Evolutionary conservation across 768 basidiomycete genomes (phyloP).

Genomic region (Tephrocybe sp.): DNA sequence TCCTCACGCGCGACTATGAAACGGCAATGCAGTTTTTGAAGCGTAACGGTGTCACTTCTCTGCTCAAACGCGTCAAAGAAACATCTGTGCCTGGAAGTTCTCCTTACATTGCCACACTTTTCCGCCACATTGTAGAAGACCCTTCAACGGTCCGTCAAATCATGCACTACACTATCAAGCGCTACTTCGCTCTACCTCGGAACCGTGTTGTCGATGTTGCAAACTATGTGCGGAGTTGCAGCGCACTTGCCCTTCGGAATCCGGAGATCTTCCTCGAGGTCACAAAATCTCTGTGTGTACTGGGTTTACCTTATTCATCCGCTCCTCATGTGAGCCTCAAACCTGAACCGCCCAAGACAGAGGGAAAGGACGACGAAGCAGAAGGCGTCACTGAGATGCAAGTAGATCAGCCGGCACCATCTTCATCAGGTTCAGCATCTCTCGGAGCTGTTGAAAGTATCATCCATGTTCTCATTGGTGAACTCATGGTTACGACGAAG

Average conservation of each 20-base stretch:
- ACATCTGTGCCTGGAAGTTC: constrained; percentile 68
- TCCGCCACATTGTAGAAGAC: constrained; percentile 93
- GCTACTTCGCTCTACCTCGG: constrained; percentile 75
- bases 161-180: constrained; percentile 82
- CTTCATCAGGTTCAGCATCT: constrained; percentile 16
- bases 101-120: constrained; percentile 79
- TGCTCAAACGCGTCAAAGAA: constrained; percentile 67
- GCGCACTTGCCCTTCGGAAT: constrained; percentile 79
- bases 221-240: constrained; percentile 73
- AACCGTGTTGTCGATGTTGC: constrained; percentile 63
- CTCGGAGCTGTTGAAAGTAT: constrained; percentile 54
- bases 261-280: constrained; percentile 72
- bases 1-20: constrained; percentile 73
- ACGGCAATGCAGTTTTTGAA: constrained; percentile 68
- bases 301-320: constrained; percentile 60
- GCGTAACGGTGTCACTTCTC: constrained; percentile 53
- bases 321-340: constrained; percentile 60
- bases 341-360: constrained; percentile 25
- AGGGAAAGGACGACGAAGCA: constrained; percentile 22
- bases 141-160: constrained; percentile 54
- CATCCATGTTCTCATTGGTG: constrained; percentile 68
- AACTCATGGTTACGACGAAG: constrained; percentile 65
- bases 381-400: constrained; percentile 52
- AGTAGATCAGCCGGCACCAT: constrained; percentile 37
- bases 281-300: constrained; percentile 66